Conservation (phyloP, 441 rosid genomes). For the Breynia disticha region DNA sequence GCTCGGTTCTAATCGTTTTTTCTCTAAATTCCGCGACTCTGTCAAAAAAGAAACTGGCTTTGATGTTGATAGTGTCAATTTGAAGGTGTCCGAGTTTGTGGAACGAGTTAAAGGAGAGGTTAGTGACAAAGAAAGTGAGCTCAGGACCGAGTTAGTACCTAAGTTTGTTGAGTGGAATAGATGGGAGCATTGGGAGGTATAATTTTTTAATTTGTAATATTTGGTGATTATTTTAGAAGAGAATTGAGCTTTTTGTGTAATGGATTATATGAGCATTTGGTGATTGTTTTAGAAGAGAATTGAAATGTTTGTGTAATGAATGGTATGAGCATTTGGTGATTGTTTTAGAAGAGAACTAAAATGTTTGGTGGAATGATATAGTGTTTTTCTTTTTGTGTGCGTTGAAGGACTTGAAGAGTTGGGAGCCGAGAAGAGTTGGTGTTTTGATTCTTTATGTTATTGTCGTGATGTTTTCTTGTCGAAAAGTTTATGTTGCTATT, state of each 20-base stretch:
- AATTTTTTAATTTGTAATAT: not conserved
- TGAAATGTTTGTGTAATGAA: no score
- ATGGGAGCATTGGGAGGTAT: conserved; percentile 85
- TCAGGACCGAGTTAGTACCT: conserved; percentile 42
- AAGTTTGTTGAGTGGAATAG: conserved; percentile 63
- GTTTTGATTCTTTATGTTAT: conserved; percentile 50
- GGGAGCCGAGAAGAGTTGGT: conserved; percentile 65
- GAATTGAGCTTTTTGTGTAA: not conserved
- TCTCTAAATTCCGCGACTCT: conserved; percentile 48
- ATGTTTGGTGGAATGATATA: no score
- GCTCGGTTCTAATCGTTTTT: conserved; percentile 44
- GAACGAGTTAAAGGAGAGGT: conserved; percentile 29
- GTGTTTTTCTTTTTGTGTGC: conserved; percentile 13
- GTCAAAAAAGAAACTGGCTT: conserved; percentile 65
- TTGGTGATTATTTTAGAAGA: not conserved
- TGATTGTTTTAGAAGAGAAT: no score
- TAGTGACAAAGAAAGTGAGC: conserved; percentile 29
- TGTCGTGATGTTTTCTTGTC: conserved; percentile 48
- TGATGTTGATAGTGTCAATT: conserved; percentile 39
- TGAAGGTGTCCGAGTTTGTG: conserved; percentile 34
- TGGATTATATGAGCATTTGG: not conserved
- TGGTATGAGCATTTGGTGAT: not conserved
- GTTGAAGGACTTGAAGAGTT: conserved; percentile 63
- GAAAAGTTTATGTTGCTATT: conserved; percentile 46
- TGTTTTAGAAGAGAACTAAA: no score